These are phyloP conservation scores for Suillus lakei DNA, from an alignment of 768 basidiomycete genomes.

Conservation along the genomic window DNA sequence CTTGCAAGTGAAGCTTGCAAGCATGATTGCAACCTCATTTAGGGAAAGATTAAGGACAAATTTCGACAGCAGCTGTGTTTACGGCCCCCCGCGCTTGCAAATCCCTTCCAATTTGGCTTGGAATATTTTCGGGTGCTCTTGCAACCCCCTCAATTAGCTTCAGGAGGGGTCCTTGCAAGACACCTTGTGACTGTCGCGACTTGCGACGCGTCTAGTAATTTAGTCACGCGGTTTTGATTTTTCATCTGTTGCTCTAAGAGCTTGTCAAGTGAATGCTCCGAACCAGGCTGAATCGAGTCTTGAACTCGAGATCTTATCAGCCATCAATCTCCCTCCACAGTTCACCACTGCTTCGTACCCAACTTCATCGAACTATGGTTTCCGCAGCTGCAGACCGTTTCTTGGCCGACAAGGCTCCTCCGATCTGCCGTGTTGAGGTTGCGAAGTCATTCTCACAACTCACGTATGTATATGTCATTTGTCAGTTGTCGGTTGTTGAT, in stretches of 20 bases:
- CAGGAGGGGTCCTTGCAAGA: too few species aligned
- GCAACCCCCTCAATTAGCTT: too few species aligned
- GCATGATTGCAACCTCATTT: too few species aligned
- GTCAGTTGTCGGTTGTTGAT: neutral
- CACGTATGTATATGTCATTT: slow-evolving; percentile 45
- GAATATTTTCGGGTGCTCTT: too few species aligned
- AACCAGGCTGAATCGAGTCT: slow-evolving; percentile 13
- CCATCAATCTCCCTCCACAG: neutral
- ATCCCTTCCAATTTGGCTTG: too few species aligned
- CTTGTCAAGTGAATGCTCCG: slow-evolving; percentile 8
- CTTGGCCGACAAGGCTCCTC: slow-evolving; percentile 76
- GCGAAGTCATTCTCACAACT: slow-evolving; percentile 70
- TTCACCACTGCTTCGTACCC: neutral
- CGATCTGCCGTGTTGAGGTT: slow-evolving; percentile 74
- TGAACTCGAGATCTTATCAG: slow-evolving; percentile 14
- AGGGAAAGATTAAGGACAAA: too few species aligned
- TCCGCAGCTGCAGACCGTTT: slow-evolving; percentile 58
- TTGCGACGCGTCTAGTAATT: neutral
- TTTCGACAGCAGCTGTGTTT: too few species aligned
- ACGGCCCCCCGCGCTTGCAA: too few species aligned
- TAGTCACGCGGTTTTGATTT: slow-evolving; percentile 2
- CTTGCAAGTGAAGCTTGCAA: too few species aligned
- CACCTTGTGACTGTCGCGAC: too few species aligned
- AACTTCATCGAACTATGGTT: slow-evolving; percentile 33
- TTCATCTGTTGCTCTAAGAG: neutral